Base-by-base conservation (phyloP, 768 basidiomycete species). In the Xerocomellus dryophilus region DNA sequence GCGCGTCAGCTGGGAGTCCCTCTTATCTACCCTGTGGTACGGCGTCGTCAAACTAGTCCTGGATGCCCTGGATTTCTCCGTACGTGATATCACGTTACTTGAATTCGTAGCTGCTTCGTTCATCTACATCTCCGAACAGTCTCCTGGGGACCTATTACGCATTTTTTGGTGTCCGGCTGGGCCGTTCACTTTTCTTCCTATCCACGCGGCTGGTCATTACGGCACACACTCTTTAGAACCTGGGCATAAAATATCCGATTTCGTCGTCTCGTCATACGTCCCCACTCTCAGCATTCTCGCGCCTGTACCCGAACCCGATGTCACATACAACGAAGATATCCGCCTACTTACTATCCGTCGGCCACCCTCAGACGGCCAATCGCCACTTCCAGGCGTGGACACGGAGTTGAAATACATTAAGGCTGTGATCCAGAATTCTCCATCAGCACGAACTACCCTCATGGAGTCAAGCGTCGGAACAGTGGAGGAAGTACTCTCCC, bases 381-480 rank as follows among this genome's bases (percentile, higher is more conserved):
- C 4, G 10, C 40, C 25, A 36, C 51, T 68, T 6, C 62, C 55
- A 0, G 56, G 52, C 21, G 42, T 56, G 11, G 48, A 60, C 11
- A 53, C 60, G 2, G 53, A 51, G 62, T 58, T 49, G 68, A 64
- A 44, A 66, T 66, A 49, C 66, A 70, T 20, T 25, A 44, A 18
- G 11, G 2, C n/a, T 2, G 21, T 55, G 2, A 4, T 56, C 25
- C 12, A 31, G 3, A 27, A n/a, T 7, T 31, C 42, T 23, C 36
- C 41, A n/a, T 55, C 23, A 21, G 34, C 46, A 5, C 35, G 18
- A 39, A 44, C 49, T n/a, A 20, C 18, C 10, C 20, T 58, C 18
- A n/a, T 40, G 6, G 54, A 58, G 18, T 41, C 50, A 3, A 35
- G 42, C 4, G 2, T 23, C 14, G 51, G 50, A n/a, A 56, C 43